Percentiles rank a stretch among this genome's conserved stretches.
Evolutionary conservation across 1,284 basidiomycete species (phyloP).

Genomic region (Jaminaea rosea): DNA sequence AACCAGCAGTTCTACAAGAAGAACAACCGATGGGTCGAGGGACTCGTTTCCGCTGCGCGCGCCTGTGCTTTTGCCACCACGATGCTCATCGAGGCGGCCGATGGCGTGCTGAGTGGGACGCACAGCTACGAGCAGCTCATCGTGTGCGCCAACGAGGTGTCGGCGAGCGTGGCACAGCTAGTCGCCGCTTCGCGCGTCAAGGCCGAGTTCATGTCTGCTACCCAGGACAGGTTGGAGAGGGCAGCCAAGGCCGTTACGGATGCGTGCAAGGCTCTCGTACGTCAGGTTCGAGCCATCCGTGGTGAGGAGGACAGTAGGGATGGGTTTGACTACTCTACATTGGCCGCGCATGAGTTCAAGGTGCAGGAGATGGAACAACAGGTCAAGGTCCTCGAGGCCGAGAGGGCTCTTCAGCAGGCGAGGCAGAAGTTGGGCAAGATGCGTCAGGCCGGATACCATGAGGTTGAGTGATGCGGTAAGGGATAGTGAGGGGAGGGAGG

Average conservation of each 20-base stretch:
- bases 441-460: conserved; percentile 2
- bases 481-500: too few species aligned
- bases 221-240: conserved; percentile 87
- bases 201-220: conserved; percentile 95
- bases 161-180: conserved; percentile 90
- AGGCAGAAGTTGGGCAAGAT: conserved; percentile 31
- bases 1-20: conserved; percentile 96
- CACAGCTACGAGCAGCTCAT: conserved; percentile 97
- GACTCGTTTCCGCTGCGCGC: conserved; percentile 94
- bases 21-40: conserved; percentile 99
- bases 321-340: conserved; percentile 76
- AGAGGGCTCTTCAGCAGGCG: conserved; percentile 70
- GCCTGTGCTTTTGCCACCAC: conserved; percentile 96
- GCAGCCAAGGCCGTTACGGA: conserved; percentile 97
- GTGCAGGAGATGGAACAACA: conserved; percentile 84
- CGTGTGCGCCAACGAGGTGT: conserved; percentile 96
- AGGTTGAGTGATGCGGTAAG: too few species aligned
- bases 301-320: conserved; percentile 57
- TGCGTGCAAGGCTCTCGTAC: conserved; percentile 93
- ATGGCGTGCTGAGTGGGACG: conserved; percentile 91
- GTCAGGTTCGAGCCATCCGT: conserved; percentile 89
- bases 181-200: conserved; percentile 98
- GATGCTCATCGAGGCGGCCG: conserved; percentile 90
- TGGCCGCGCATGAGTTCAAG: conserved; percentile 95
- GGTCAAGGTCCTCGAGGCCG: conserved; percentile 89